A percentile compares a stretch with the other conserved stretches of the same genome.
phyloP scores from a whole-genome alignment of 768 basidiomycete species.

The Boletus eberwhitei region DNA sequence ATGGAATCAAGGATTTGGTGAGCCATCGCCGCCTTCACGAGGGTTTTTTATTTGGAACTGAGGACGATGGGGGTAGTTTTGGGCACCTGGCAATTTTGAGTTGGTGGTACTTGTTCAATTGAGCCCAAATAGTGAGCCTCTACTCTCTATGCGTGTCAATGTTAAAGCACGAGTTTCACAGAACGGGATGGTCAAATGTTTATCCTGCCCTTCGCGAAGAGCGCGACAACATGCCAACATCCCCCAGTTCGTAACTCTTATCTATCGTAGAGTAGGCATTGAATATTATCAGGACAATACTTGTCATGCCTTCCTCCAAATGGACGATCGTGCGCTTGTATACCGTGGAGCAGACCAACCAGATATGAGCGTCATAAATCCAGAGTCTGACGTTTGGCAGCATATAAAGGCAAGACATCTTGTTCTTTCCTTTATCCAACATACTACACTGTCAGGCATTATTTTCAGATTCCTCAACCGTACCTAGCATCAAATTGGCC shows the following conservation, averaged over 20 bases:
- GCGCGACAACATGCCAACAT: slow-evolving; percentile 87
- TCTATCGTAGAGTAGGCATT: background rate
- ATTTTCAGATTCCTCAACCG: slow-evolving; percentile 74
- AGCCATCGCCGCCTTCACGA: slow-evolving; percentile 19
- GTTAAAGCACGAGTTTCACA: slow-evolving; percentile 24
- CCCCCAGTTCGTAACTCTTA: slow-evolving; percentile 62
- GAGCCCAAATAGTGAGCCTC: slow-evolving; percentile 45
- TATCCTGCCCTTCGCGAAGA: slow-evolving; percentile 89
- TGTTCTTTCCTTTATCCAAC: background rate
- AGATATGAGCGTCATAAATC: slow-evolving; percentile 97
- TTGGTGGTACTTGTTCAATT: slow-evolving; percentile 69
- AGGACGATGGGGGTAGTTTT: slow-evolving; percentile 56
- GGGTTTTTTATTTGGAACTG: background rate
- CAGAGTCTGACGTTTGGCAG: slow-evolving; percentile 97
- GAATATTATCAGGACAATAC: slow-evolving; percentile 76
- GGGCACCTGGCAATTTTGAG: slow-evolving; percentile 92
- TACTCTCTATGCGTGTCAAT: background rate
- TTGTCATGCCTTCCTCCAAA: slow-evolving; percentile 90
- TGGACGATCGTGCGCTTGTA: slow-evolving; percentile 90
- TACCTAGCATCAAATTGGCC: slow-evolving; percentile 94
- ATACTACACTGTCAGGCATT: background rate
- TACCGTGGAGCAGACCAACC: slow-evolving; percentile 97
- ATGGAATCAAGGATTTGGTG: slow-evolving; percentile 72
- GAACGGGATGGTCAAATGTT: slow-evolving; percentile 72
- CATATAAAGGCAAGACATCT: slow-evolving; percentile 70